Conservation (phyloP, 805 yeast species). For the Tanozyma kutaoensis region DNA sequence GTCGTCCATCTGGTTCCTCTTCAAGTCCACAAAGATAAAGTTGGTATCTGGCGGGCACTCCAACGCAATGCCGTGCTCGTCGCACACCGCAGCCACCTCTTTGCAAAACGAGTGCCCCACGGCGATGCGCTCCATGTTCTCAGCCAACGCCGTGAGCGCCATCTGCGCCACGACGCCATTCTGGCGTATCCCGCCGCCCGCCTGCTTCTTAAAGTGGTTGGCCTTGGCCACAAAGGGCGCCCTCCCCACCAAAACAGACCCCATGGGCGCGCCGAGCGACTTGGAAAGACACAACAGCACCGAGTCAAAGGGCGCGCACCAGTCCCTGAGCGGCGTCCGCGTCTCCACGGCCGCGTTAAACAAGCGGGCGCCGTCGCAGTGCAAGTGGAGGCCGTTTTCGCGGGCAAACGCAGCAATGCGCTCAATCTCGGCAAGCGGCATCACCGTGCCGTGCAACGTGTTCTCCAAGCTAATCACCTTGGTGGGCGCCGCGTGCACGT, state of each 20-base stretch:
- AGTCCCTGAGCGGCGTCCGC: conserved; percentile 54
- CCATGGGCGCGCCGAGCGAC: conserved; percentile 88
- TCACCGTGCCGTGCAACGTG: conserved; percentile 72
- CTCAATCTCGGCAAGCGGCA: conserved; percentile 67
- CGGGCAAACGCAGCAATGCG: conserved; percentile 62
- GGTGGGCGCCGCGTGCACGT: conserved; percentile 84
- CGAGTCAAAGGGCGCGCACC: conserved; percentile 72
- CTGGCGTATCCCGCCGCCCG: conserved; percentile 91
- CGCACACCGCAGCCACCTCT: conserved; percentile 41
- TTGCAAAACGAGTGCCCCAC: conserved; percentile 38
- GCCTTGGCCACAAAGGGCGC: conserved; percentile 48
- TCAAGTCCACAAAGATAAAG: conserved; percentile 64
- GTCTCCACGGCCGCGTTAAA: conserved; percentile 82
- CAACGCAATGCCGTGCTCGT: conserved; percentile 37
- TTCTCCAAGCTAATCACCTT: conserved; percentile 75
- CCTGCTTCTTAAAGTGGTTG: conserved; percentile 79
- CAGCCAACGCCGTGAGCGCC: conserved; percentile 69
- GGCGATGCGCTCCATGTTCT: conserved; percentile 47
- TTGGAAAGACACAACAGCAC: conserved; percentile 83
- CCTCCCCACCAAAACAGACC: conserved; percentile 71
- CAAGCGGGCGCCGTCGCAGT: conserved; percentile 90
- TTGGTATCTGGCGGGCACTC: conserved; percentile 75
- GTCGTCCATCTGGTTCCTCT: conserved; percentile 41
- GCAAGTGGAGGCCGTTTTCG: conserved; percentile 45
- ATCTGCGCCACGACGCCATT: conserved; percentile 69